Base-by-base conservation (phyloP, 2,329 filamentous ascomycete genomes). In the Nannizziopsis barbatae region DNA sequence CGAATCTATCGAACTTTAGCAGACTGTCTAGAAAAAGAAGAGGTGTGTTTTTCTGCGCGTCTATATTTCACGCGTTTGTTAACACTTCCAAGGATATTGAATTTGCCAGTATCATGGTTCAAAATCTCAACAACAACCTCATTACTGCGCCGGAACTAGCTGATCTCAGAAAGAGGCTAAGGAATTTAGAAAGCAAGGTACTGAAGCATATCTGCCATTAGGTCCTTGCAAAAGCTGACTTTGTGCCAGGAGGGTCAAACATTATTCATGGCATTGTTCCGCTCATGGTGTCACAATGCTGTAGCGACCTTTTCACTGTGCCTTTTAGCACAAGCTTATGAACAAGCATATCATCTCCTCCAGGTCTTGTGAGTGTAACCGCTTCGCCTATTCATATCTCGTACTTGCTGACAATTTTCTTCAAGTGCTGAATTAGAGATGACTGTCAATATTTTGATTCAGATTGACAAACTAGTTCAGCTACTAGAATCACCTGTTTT, bases 51-150 rank as follows among this genome's bases (percentile, higher is more conserved):
- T 11, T 14, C 22, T 32, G 14, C 9, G 1, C 12, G 11, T 37
- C 22, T 49, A 10, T 42, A 32, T 20, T 20, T 2, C 9, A 37
- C 30, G 10, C 38, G 33, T 11, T 31, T 31, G 17, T 45, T 45
- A 31, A 49, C 10, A 1, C 2, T 38, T 11, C 32, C 31, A 30
- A 76, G 68, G 92, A 98, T 62, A 80, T 98, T 37, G 93, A 98
- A 64, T 98, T 98, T 66, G 90, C 92, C 12, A 95, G 90, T 62
- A 96, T 98, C 58, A 98, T 98, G 92, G 88, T 98, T 27, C 92
- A 98, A 65, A 96, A 96, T 60, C 75, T 98, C 45, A 98, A 98
- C 70, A 98, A 98, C 66, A 98, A 98, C 59, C 80, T 98, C 47
- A 95, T 98, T 56, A 98, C 93, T 1, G 92, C 93, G 0, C 92